phyloP scores from a whole-genome alignment of 768 basidiomycete species.

The Fomitopsis pulvina region DNA sequence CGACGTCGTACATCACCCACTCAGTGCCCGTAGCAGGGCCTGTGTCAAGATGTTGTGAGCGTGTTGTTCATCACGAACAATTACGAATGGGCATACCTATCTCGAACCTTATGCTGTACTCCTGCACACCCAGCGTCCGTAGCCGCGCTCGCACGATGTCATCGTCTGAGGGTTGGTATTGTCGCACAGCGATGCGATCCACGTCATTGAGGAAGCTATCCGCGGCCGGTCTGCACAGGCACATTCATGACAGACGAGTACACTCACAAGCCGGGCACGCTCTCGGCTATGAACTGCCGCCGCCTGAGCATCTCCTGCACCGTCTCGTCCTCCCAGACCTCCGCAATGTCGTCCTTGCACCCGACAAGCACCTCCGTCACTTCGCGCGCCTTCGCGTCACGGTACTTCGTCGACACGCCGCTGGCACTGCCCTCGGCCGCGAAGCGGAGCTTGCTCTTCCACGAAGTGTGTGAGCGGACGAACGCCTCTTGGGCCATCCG shows the following conservation, averaged over 20 bases:
- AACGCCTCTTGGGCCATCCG: conserved; percentile 22
- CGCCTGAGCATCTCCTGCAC: conserved; percentile 54
- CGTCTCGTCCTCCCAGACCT: conserved; percentile 59
- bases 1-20: conserved; percentile 80
- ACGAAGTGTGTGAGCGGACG: conserved; percentile 22
- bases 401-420: background rate
- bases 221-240: background rate
- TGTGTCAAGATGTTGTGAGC: conserved; percentile 12
- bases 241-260: background rate
- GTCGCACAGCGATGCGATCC: conserved; percentile 53
- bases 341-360: conserved; percentile 60
- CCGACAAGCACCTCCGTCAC: conserved; percentile 51
- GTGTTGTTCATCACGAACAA: background rate
- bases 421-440: conserved; percentile 5
- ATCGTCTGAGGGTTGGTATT: conserved; percentile 65
- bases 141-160: conserved; percentile 80
- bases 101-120: conserved; percentile 62
- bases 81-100: conserved; percentile 40
- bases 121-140: conserved; percentile 73
- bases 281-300: conserved; percentile 51
- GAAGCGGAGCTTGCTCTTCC: conserved; percentile 19
- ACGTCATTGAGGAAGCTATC: conserved; percentile 65
- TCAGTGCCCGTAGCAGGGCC: conserved; percentile 50
- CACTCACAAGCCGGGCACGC: conserved; percentile 69
- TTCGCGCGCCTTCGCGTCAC: conserved; percentile 37